Percentiles rank a stretch among this genome's conserved stretches.
phyloP scores from a whole-genome alignment of 768 basidiomycete genomes.

The Lactifluus hygrophoroides region DNA sequence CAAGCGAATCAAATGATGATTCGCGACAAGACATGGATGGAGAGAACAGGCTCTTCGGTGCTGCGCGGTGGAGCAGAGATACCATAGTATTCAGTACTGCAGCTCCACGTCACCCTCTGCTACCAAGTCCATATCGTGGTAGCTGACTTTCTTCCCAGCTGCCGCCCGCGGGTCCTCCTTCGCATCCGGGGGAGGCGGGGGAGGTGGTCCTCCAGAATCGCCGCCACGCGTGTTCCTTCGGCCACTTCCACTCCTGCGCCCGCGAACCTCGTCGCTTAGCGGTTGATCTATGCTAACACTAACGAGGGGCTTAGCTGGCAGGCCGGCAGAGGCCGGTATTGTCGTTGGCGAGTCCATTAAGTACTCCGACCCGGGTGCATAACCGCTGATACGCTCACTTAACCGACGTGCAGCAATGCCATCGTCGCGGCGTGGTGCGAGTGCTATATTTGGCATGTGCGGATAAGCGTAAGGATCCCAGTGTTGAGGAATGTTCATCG shows the following conservation, averaged over 20 bases:
- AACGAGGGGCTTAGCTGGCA: constrained; percentile 73
- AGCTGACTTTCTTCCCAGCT: constrained; percentile 82
- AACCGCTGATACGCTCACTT: constrained; percentile 77
- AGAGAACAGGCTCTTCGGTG: not conserved
- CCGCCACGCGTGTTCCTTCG: constrained; percentile 28
- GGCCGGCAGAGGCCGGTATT: constrained; percentile 54
- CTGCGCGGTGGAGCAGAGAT: not conserved
- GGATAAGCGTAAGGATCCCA: constrained; percentile 42
- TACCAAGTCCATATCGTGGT: constrained; percentile 92
- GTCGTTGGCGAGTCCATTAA: constrained; percentile 34
- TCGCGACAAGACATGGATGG: not conserved
- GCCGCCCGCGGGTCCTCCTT: constrained; percentile 91
- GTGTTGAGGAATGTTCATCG: constrained; percentile 33
- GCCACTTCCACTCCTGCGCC: constrained; percentile 33
- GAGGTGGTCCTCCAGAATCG: constrained; percentile 42
- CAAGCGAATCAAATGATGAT: not conserved
- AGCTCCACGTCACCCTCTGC: constrained; percentile 53
- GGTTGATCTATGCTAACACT: constrained; percentile 34
- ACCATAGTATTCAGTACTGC: constrained; percentile 27
- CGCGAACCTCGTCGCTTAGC: constrained; percentile 34
- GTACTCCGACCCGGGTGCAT: constrained; percentile 43
- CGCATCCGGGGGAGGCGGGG: constrained; percentile 78
- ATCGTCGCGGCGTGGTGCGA: constrained; percentile 49
- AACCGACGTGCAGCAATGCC: constrained; percentile 52
- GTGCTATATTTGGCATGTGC: constrained; percentile 29